A percentile compares a stretch with the other conserved stretches of the same genome.
phyloP scores from a whole-genome alignment of 129 eudicot species.

The Dittrichia graveolens region DNA sequence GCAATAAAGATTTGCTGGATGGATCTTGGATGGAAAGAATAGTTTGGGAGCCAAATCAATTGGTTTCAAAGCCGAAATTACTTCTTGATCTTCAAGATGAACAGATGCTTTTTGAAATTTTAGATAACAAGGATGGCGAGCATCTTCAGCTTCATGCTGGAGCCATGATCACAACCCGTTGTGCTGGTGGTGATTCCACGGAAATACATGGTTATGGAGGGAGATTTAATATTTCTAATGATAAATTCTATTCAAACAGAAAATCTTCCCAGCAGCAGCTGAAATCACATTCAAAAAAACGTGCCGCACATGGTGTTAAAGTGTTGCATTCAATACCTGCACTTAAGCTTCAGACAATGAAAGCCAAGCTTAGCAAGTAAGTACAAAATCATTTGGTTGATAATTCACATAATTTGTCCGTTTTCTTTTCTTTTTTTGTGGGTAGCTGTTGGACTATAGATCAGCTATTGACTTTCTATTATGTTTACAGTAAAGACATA shows the following conservation, averaged over 20 bases:
- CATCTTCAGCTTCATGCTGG: slow-evolving; percentile 89
- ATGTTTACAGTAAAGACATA: slow-evolving; percentile 82
- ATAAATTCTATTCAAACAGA: slow-evolving; percentile 82
- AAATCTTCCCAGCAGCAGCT: slow-evolving; percentile 90
- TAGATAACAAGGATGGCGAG: slow-evolving; percentile 58
- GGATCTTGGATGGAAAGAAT: slow-evolving; percentile 91
- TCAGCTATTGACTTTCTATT: slow-evolving; percentile 12
- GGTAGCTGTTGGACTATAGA: background rate
- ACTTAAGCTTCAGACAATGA: slow-evolving; percentile 89
- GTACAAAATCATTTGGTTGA: slow-evolving; percentile 18
- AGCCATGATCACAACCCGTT: slow-evolving; percentile 75
- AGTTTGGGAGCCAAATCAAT: slow-evolving; percentile 76
- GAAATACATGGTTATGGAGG: slow-evolving; percentile 63
- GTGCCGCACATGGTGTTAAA: slow-evolving; percentile 83
- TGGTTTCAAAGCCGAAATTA: slow-evolving; percentile 62
- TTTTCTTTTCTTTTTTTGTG: background rate
- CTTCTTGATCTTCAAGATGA: slow-evolving; percentile 91
- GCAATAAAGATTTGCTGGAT: slow-evolving; percentile 65
- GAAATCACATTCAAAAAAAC: slow-evolving; percentile 85
- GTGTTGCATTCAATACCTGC: slow-evolving; percentile 91
- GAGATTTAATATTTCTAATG: slow-evolving; percentile 81
- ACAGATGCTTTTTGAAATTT: slow-evolving; percentile 92
- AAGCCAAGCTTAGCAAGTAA: slow-evolving; percentile 94
- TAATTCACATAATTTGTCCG: no score
- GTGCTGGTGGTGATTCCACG: slow-evolving; percentile 52